phyloP scores from a whole-genome alignment of 768 basidiomycete genomes.

The Dacryopinax primogenitus region DNA sequence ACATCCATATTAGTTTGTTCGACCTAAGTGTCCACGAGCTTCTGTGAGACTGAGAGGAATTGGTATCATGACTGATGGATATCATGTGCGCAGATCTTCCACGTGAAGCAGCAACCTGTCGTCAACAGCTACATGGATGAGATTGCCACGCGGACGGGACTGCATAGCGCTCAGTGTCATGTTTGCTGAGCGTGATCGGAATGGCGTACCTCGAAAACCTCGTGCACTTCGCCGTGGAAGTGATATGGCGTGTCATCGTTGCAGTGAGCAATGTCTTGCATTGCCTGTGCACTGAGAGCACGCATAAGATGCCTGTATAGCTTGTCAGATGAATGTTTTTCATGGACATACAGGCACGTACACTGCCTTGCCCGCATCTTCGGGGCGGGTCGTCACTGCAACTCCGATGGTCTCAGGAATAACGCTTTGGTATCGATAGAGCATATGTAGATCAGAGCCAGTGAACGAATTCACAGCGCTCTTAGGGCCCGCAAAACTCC shows the following conservation, averaged over 20 bases:
- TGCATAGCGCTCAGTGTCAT: background rate
- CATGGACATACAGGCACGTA: background rate
- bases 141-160: background rate
- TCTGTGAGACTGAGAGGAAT: background rate
- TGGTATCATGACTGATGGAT: background rate
- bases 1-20: constrained; percentile 2
- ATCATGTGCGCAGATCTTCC: background rate
- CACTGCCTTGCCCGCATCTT: constrained; percentile 5
- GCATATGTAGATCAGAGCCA: background rate
- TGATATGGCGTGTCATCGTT: background rate
- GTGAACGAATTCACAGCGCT: background rate
- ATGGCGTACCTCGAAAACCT: background rate
- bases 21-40: background rate
- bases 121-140: background rate
- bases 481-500: background rate
- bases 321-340: background rate
- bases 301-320: constrained; percentile 1
- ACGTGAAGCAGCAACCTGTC: background rate
- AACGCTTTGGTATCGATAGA: background rate
- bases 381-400: background rate
- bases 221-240: background rate
- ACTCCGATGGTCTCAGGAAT: background rate
- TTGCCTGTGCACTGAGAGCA: background rate
- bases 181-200: background rate
- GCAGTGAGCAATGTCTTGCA: constrained; percentile 5